Base-by-base conservation (phyloP, 2,329 filamentous ascomycete genomes). In the Atkinsonella texensis region DNA sequence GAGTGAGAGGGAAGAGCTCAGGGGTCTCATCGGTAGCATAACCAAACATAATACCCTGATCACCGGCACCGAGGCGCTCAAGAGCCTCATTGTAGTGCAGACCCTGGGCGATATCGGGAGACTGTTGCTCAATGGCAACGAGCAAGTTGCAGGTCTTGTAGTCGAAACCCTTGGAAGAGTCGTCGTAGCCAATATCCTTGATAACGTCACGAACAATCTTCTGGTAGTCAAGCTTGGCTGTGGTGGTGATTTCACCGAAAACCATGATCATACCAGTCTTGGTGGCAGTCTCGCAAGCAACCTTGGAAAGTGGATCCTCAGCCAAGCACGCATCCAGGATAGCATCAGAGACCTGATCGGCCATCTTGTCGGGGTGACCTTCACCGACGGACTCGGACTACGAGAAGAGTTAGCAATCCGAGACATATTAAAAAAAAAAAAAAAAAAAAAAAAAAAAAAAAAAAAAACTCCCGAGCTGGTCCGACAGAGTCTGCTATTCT, bases 181-280 rank as follows among this genome's bases (percentile, higher is more conserved):
- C 82, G 75, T 98, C 93, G 75, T 97, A 98, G 65, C 93, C 93
- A 68, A 98, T 98, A 69, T 95, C 91, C 83, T 95, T 91, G 82
- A 98, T 89, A 69, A 90, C 83, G 59, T 84, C 74, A 72, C 93
- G 91, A 72, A 98, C 89, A 65, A 96, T 80, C 79, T 90, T 95
- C 74, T 98, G 93, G 85, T 96, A 98, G 80, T 98, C 93, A 63
- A 97, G 77, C 62, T 77, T 80, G 73, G 91, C 84, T 79, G 95
- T 93, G 77, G 93, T 97, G 73, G 89, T 94, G 73, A 98, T 98
- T 73, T 98, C 93, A 74, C 89, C 89, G 59, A 95, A 95, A 70
- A 95, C 85, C 93, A 98, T 97, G 73, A 98, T 80, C 93, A 98
- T 87, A 73, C 93, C 93, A 62, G 93, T 98, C 87, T 98, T 98